Percentiles rank a stretch among this genome's conserved stretches.
phyloP scores from a whole-genome alignment of 2,329 filamentous ascomycete genomes.

The Aureobasidium subglaciale region DNA sequence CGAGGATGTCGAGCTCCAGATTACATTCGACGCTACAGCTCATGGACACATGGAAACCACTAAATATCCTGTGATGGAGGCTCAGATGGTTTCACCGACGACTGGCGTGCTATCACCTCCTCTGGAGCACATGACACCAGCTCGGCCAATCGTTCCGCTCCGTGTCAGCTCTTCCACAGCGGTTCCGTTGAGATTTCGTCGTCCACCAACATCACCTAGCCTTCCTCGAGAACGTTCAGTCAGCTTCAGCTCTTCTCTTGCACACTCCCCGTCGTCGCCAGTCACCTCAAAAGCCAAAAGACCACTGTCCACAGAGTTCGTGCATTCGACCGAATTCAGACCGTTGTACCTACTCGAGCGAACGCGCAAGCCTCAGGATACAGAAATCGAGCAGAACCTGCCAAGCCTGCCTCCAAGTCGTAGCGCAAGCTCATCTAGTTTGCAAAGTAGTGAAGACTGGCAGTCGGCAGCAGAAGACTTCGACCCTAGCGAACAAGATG shows the following conservation, averaged over 20 bases:
- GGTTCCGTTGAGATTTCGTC: constrained; percentile 30
- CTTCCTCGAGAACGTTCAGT: constrained; percentile 23
- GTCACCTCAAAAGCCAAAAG: constrained; percentile 16
- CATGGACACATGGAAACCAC: neutral
- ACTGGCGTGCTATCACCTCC: neutral
- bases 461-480: constrained; percentile 37
- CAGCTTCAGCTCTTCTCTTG: constrained; percentile 25
- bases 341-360: constrained; percentile 77
- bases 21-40: neutral
- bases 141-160: constrained; percentile 17
- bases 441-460: constrained; percentile 36
- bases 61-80: neutral
- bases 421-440: constrained; percentile 34
- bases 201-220: constrained; percentile 24
- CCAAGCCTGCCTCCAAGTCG: constrained; percentile 47
- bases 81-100: neutral
- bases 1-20: no score
- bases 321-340: constrained; percentile 54
- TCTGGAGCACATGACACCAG: constrained; percentile 12
- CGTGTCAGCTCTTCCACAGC: constrained; percentile 28
- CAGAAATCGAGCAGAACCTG: constrained; percentile 31
- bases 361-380: constrained; percentile 40
- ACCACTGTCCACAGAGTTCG: constrained; percentile 20
- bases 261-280: constrained; percentile 17
- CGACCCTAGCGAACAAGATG: constrained; percentile 24